A percentile compares a stretch with the other conserved stretches of the same genome.
Evolutionary conservation across 2,329 filamentous ascomycete species (phyloP).

Genomic region (Aspergillus felis): DNA sequence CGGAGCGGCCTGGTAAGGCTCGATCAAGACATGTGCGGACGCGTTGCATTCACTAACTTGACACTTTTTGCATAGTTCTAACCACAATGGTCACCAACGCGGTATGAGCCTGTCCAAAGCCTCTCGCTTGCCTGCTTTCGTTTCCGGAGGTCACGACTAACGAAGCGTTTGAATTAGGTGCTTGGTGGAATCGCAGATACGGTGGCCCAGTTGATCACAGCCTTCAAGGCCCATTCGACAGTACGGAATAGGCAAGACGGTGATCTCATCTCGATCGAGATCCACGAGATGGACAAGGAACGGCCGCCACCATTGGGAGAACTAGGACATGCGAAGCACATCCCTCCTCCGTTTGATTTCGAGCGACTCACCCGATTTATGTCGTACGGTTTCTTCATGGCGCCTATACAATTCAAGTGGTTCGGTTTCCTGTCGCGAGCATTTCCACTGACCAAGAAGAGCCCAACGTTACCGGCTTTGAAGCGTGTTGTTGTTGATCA

Average conservation of each 20-base stretch:
- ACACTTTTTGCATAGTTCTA: slow-evolving; percentile 57
- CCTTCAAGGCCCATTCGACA: slow-evolving; percentile 61
- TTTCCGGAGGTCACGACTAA: slow-evolving; percentile 4
- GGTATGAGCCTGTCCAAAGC: slow-evolving; percentile 44
- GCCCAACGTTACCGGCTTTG: slow-evolving; percentile 70
- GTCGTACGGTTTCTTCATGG: slow-evolving; percentile 96
- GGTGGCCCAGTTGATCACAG: slow-evolving; percentile 86
- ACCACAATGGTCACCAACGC: slow-evolving; percentile 99
- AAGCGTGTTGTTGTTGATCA: slow-evolving; percentile 93
- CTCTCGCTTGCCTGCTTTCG: neutral
- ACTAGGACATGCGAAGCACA: slow-evolving; percentile 58
- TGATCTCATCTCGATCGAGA: slow-evolving; percentile 78
- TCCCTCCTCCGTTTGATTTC: slow-evolving; percentile 88
- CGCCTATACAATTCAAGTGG: slow-evolving; percentile 93
- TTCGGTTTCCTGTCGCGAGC: slow-evolving; percentile 76
- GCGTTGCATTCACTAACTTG: slow-evolving; percentile 14
- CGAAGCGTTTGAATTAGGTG: slow-evolving; percentile 45
- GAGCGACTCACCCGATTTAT: slow-evolving; percentile 93
- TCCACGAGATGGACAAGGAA: slow-evolving; percentile 80
- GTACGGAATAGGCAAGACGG: slow-evolving; percentile 55
- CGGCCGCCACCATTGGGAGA: slow-evolving; percentile 64
- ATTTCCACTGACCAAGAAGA: slow-evolving; percentile 80
- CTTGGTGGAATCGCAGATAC: slow-evolving; percentile 95
- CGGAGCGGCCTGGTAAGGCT: slow-evolving; percentile 71
- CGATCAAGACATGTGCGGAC: neutral